These are phyloP conservation scores for Gastrodia elata DNA, from an alignment of 106 monocot genomes.

Conservation along the genomic window DNA sequence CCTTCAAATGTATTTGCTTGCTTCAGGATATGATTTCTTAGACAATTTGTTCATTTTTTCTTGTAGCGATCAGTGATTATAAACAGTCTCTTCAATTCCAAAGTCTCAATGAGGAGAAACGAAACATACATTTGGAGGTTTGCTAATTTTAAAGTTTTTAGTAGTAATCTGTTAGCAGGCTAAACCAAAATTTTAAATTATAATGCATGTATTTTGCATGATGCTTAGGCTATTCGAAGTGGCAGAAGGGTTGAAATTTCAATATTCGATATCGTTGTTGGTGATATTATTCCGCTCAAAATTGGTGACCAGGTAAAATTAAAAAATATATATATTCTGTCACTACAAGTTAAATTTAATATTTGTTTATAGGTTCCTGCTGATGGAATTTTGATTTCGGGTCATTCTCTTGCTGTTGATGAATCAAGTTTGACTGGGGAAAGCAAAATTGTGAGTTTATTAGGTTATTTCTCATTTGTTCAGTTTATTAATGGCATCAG, in stretches of 20 bases:
- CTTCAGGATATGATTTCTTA: neutral
- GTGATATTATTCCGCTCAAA: constrained; percentile 75
- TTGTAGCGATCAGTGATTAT: constrained; percentile 69
- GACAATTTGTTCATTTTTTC: neutral
- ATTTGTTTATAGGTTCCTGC: constrained; percentile 48
- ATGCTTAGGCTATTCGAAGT: constrained; percentile 25
- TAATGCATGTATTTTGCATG: neutral
- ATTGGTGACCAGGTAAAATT: constrained; percentile 45
- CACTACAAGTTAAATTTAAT: neutral
- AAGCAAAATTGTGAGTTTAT: constrained; percentile 39
- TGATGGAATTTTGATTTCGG: constrained; percentile 46
- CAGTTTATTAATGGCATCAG: too few species aligned
- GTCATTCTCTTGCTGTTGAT: constrained; percentile 58
- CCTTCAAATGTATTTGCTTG: neutral
- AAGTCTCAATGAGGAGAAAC: constrained; percentile 75
- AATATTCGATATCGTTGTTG: constrained; percentile 87
- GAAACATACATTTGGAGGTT: constrained; percentile 77
- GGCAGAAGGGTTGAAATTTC: constrained; percentile 69
- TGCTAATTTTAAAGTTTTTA: constrained; percentile 18
- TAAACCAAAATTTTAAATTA: neutral
- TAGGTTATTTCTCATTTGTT: neutral
- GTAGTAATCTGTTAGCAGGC: neutral
- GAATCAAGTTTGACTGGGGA: constrained; percentile 74
- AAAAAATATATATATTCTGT: neutral
- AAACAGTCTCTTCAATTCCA: constrained; percentile 79